A percentile compares a stretch with the other conserved stretches of the same genome.
Evolutionary conservation across 805 yeast genomes (phyloP).

Genomic region (Maudiozyma saulgeensis): DNA sequence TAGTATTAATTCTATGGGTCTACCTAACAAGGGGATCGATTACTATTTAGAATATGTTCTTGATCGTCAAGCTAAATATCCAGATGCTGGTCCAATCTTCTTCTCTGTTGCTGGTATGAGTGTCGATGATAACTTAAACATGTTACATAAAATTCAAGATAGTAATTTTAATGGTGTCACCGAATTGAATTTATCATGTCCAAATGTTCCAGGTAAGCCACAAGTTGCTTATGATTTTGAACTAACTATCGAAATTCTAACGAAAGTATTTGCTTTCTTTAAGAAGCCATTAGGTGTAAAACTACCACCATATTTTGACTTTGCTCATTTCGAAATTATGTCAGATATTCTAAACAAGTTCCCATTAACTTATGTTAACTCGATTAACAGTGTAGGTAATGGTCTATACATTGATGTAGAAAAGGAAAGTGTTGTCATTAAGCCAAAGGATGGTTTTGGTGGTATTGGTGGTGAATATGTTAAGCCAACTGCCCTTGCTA

Average conservation of each 20-base stretch:
- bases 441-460: slow-evolving; percentile 27
- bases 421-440: slow-evolving; percentile 23
- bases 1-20: slow-evolving; percentile 28
- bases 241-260: slow-evolving; percentile 17
- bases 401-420: slow-evolving; percentile 25
- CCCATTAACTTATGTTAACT: slow-evolving; percentile 24
- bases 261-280: slow-evolving; percentile 20
- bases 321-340: slow-evolving; percentile 26
- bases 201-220: slow-evolving; percentile 30
- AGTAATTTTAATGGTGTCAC: slow-evolving; percentile 22
- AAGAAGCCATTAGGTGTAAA: slow-evolving; percentile 26
- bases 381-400: slow-evolving; percentile 25
- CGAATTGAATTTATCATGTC: slow-evolving; percentile 26
- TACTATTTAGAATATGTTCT: slow-evolving; percentile 22
- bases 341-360: slow-evolving; percentile 21
- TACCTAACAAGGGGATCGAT: slow-evolving; percentile 25
- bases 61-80: slow-evolving; percentile 10
- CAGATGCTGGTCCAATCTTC: slow-evolving; percentile 14
- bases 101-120: slow-evolving; percentile 28
- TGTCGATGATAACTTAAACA: slow-evolving; percentile 18
- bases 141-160: slow-evolving; percentile 19
- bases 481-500: slow-evolving; percentile 28
- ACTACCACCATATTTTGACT: slow-evolving; percentile 27
- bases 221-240: slow-evolving; percentile 28
- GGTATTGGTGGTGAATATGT: slow-evolving; percentile 28